phyloP scores from a whole-genome alignment of 2,329 filamentous ascomycete species.

The Cordyceps tenuipes region DNA sequence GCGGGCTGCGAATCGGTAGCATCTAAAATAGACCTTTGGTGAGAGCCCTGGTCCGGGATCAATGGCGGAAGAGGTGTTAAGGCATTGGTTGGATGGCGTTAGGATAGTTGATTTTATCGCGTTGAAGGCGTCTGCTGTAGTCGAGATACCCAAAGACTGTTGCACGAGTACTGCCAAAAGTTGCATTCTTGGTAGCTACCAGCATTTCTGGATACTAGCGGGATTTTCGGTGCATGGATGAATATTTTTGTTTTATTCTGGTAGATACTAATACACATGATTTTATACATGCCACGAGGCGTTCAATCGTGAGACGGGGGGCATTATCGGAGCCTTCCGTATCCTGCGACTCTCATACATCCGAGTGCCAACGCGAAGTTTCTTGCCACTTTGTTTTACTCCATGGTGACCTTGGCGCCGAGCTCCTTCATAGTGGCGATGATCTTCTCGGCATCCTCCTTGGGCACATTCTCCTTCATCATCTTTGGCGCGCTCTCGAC shows the following conservation, averaged over 20 bases:
- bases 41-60: neutral
- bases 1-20: conserved; percentile 23
- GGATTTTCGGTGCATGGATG: neutral
- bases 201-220: neutral
- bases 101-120: conserved; percentile 7
- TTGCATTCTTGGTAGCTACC: neutral
- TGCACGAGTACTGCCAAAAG: neutral
- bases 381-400: conserved; percentile 50
- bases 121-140: conserved; percentile 2
- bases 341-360: neutral
- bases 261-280: conserved; percentile 26
- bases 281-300: conserved; percentile 15
- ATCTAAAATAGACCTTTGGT: conserved; percentile 13
- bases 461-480: conserved; percentile 98
- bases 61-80: neutral
- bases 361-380: conserved; percentile 4
- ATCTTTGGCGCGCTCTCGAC: conserved; percentile 96
- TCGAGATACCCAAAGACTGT: conserved; percentile 6
- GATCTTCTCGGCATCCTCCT: conserved; percentile 99
- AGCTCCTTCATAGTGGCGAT: conserved; percentile 88
- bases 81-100: conserved; percentile 25
- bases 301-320: conserved; percentile 6
- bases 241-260: conserved; percentile 7
- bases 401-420: conserved; percentile 83
- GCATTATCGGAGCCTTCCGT: neutral